These are phyloP conservation scores for Diaporthe ilicicola DNA, from an alignment of 2,329 filamentous ascomycete genomes.

Conservation along the genomic window DNA sequence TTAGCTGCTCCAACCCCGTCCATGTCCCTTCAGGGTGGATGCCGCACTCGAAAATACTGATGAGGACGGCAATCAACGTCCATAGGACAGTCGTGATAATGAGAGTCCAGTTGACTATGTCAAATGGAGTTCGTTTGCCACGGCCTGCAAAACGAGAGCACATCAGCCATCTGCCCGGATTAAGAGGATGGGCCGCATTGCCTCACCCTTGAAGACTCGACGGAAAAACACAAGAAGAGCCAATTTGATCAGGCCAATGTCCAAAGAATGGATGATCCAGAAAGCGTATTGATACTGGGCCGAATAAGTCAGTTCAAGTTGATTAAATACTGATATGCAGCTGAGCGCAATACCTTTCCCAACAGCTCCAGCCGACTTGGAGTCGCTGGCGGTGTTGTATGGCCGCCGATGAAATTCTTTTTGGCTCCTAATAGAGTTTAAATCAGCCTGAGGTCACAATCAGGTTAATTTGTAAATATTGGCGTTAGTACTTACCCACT, in stretches of 20 bases:
- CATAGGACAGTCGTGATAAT: neutral
- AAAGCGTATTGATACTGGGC: neutral
- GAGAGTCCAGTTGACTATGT: neutral
- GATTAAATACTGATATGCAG: too few relatives aligned
- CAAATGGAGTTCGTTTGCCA: neutral
- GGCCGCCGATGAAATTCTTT: too few relatives aligned
- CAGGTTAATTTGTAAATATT: too few relatives aligned
- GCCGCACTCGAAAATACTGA: neutral
- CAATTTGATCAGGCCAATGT: conserved; percentile 1
- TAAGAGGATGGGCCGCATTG: neutral
- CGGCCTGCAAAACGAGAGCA: neutral
- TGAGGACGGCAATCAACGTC: neutral
- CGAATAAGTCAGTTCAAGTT: too few relatives aligned
- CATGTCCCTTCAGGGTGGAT: neutral
- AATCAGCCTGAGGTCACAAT: too few relatives aligned
- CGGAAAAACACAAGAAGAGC: conserved; percentile 1
- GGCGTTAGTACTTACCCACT: too few relatives aligned
- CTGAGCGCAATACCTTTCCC: too few relatives aligned
- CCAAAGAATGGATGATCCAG: neutral
- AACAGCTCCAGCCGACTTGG: too few relatives aligned
- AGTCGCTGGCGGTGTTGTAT: too few relatives aligned
- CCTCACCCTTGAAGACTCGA: neutral
- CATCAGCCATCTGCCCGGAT: neutral
- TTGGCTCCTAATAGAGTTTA: too few relatives aligned
- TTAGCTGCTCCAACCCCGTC: neutral